Evolutionary conservation across 139 green algal genomes (phyloP), one percentile per base, ranked within the genome.

Genomic region (Yamagishiella unicocca): DNA sequence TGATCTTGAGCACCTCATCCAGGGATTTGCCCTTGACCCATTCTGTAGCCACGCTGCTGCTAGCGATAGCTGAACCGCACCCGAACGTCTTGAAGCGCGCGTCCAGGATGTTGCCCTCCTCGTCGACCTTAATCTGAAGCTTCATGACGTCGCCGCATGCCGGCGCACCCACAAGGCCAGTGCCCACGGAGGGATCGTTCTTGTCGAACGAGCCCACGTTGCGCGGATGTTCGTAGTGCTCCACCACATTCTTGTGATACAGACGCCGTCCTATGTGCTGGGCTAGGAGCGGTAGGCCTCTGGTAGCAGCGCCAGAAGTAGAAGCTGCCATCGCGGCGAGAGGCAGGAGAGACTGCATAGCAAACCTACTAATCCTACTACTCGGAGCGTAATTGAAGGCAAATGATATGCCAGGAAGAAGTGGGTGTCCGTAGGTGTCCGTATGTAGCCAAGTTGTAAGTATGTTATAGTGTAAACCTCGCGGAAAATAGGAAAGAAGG

Each of bases 71-170:
- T 7, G 95, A 98, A 24, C 97, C 98, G 83, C 98, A 99, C 42
- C 98, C 98, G 93, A 99, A 99, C 2, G 98, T 99, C 93, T 99
- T 99, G 93, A 99, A 99, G 90, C 95, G 98, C 17, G 96, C 97
- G 85, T 99, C 98, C 29, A 97, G 85, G 79, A 99, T 99, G 91
- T 96, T 98, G 62, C 97, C 97, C 37, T 97, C 62, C 12, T 97
- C 96, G 61, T 98, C 35, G 40, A 95, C 96, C 90, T 93, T 97
- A 87, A 99, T 99, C 90, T 99, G 98, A 76, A 99, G 94, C 94
- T 99, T 99, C 98, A 99, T 99, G 6, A 99, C 98, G 80, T 99
- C 98, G n/a, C 98, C 98, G 76, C 98, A 99, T 9, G 98, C 98
- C 24, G 96, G 96, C 0, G 96, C 96, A 31, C 96, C 96, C 1